phyloP scores from a whole-genome alignment of 2,329 filamentous ascomycete genomes.

The Exophiala sideris region DNA sequence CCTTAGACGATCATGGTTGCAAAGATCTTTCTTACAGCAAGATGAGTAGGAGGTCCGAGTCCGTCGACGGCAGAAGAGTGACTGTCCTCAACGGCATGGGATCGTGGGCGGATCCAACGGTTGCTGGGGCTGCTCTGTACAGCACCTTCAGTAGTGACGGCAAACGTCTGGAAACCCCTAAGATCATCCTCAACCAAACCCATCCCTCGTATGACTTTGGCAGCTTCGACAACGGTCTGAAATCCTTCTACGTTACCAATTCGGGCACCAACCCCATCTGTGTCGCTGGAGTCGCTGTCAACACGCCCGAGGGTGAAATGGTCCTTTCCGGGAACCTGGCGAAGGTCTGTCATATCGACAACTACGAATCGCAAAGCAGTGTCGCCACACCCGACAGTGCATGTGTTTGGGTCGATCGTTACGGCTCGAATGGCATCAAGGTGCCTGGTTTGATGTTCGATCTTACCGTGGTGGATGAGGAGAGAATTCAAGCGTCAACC shows the following conservation, averaged over 20 bases:
- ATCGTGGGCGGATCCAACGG: too few relatives aligned
- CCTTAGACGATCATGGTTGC: too few relatives aligned
- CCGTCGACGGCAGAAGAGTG: too few relatives aligned
- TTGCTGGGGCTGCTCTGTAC: too few relatives aligned
- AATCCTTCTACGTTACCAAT: neutral
- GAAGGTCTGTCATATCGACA: neutral
- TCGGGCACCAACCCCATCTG: neutral
- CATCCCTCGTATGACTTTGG: too few relatives aligned
- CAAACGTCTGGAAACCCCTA: too few relatives aligned
- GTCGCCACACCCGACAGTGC: neutral
- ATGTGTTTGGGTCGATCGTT: slow-evolving; percentile 1
- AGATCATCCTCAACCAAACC: too few relatives aligned
- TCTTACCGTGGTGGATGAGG: neutral
- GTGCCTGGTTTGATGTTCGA: neutral
- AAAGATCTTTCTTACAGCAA: too few relatives aligned
- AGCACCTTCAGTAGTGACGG: too few relatives aligned
- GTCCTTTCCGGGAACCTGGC: slow-evolving; percentile 1
- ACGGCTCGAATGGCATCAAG: neutral
- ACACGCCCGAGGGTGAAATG: neutral
- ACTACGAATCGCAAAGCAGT: neutral
- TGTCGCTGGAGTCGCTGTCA: neutral
- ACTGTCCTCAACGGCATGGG: too few relatives aligned
- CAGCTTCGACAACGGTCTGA: too few relatives aligned
- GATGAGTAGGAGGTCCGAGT: too few relatives aligned
- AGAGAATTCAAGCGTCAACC: neutral